These are phyloP conservation scores for Brassica juncea DNA, from an alignment of 345 rosid genomes.

Conservation along the genomic window DNA sequence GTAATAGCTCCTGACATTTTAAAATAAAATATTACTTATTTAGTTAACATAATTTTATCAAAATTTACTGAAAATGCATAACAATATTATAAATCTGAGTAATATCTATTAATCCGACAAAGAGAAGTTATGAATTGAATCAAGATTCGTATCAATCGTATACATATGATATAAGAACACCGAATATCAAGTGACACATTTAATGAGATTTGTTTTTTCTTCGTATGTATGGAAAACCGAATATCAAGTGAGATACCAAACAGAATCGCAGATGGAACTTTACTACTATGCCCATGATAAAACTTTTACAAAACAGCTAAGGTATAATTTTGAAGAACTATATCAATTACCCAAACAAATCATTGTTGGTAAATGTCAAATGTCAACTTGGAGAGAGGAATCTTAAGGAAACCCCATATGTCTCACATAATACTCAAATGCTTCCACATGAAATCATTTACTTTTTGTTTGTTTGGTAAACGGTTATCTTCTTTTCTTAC, in stretches of 20 bases:
- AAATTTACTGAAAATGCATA: background rate
- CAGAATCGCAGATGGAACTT: conserved; percentile 10
- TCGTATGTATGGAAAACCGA: background rate
- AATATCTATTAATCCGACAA: background rate
- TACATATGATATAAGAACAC: background rate
- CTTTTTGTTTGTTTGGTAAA: background rate
- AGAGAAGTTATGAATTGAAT: background rate
- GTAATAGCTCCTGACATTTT: conserved; percentile 79
- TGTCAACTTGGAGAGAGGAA: conserved; percentile 33
- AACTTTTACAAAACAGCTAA: conserved; percentile 32
- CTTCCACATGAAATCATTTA: conserved; percentile 9
- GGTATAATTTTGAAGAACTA: conserved; percentile 6
- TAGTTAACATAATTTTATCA: background rate
- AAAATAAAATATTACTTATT: background rate
- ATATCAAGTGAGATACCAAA: background rate
- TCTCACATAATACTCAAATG: conserved; percentile 32
- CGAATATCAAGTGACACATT: background rate
- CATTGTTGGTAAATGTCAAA: conserved; percentile 33
- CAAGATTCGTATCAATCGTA: background rate
- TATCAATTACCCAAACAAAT: conserved; percentile 38
- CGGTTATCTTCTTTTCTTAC: background rate
- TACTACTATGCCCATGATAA: conserved; percentile 9
- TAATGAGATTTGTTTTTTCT: too few relatives aligned
- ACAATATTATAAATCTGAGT: background rate
- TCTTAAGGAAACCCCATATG: conserved; percentile 25